Conservation (phyloP, 208 protist genomes). For the Crithidia expoeki region DNA sequence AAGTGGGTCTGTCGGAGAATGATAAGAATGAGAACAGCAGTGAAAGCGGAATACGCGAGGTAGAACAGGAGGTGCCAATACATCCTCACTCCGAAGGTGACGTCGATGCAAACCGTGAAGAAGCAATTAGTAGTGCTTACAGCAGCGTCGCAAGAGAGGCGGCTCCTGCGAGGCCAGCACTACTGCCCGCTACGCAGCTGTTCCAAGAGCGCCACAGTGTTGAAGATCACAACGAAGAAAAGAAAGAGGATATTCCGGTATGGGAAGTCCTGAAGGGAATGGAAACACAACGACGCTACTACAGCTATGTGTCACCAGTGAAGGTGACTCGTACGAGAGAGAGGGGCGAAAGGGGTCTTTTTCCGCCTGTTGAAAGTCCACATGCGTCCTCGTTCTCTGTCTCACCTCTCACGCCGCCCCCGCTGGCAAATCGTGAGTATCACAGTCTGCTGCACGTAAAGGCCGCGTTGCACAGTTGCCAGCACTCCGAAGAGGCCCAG, state of each 20-base stretch:
- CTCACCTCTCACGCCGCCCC: conserved; percentile 5
- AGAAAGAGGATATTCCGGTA: neutral
- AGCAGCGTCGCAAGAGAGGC: neutral
- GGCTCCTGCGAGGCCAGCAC: neutral
- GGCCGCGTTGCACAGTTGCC: neutral
- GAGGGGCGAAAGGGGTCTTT: no score
- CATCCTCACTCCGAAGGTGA: neutral
- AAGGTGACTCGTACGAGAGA: neutral
- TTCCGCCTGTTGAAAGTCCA: neutral
- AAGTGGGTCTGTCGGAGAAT: neutral
- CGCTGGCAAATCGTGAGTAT: neutral
- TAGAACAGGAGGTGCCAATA: neutral
- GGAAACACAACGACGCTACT: conserved; percentile 4
- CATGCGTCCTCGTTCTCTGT: neutral
- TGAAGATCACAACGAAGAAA: neutral
- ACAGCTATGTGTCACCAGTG: conserved; percentile 5
- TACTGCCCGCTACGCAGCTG: neutral
- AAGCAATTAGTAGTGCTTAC: neutral
- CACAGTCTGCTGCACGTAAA: neutral
- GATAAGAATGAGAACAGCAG: neutral
- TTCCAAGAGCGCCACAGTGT: neutral
- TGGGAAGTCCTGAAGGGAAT: neutral
- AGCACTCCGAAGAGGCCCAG: neutral
- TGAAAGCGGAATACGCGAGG: neutral
- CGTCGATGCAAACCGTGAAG: neutral